Base-by-base conservation (phyloP, 176 grass and related monocot species). In the Phoenix dactylifera region DNA sequence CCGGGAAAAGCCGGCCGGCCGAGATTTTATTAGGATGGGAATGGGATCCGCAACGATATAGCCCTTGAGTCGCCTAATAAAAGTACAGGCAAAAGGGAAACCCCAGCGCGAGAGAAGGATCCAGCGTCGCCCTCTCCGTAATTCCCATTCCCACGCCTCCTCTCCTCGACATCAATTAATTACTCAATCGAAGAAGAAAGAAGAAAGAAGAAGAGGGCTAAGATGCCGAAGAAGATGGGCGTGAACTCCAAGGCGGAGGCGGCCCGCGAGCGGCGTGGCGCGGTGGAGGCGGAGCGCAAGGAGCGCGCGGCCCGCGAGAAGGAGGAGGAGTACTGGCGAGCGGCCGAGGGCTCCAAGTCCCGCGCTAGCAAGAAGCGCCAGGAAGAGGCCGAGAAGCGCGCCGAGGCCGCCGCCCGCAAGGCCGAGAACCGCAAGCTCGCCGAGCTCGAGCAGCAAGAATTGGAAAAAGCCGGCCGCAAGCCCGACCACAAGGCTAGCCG, bases 211-310 rank as follows among this genome's bases (percentile, higher is more conserved):
- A 12, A 4, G 28, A 30, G 28, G 28, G 28, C 28, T 6, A 44
- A 44, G 69, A 98, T 98, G 93, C 93, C 87, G 87, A 98, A 92
- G 84, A 98, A 98, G 93, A 91, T 97, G 93, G 87, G 93, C 24
- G 72, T 86, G 3, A 97, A 97, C 84, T 82, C 93, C 28, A 97
- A 97, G 93, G 93, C 93, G 52, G 93, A 97, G 73, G 87, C 81
- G 16, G 84, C 81, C 62, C 84, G 84, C 48, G 81, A 86, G 55
- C 78, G 87, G 20, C 80, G 75, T n/a, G 83, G 87, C 52, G 66
- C 75, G 25, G 71, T 73, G 52, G 93, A 97, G 76, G 14, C 72
- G 23, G 93, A 97, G 16, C 80, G 84, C 26, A 67, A 71, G 24
- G 73, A 75, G 7, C 64, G 68, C 68, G 78, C 65, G 20, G 69